Percentiles rank a stretch among this genome's conserved stretches.
These are phyloP conservation scores for Barbarea vulgaris DNA, from an alignment of 345 rosid species.

Conservation along the genomic window DNA sequence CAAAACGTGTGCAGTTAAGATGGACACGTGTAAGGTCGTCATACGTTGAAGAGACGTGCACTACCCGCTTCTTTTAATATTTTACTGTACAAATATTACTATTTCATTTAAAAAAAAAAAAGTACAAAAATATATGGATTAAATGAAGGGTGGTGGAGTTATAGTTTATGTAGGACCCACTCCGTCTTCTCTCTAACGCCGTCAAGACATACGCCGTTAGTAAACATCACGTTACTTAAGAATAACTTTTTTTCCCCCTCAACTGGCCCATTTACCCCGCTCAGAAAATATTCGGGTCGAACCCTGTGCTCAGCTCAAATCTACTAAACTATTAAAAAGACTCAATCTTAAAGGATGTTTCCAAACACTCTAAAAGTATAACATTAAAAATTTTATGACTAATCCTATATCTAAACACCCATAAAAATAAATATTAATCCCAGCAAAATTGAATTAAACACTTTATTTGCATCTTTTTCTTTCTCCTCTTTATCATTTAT, in stretches of 20 bases:
- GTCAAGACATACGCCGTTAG: neutral
- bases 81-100: neutral
- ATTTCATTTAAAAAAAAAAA: neutral
- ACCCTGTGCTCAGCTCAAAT: too few species aligned
- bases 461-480: too few species aligned
- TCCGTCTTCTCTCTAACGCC: neutral
- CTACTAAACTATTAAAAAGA: too few species aligned
- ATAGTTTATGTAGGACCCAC: conserved; percentile 17
- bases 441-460: too few species aligned
- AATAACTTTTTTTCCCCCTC: too few species aligned
- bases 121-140: conserved; percentile 20
- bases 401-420: too few species aligned
- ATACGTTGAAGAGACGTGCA: conserved; percentile 28
- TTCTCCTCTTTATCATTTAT: too few species aligned
- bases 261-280: neutral
- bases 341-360: too few species aligned
- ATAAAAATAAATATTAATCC: too few species aligned
- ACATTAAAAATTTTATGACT: too few species aligned
- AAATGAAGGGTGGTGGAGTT: conserved; percentile 7
- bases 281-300: too few species aligned
- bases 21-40: conserved; percentile 2
- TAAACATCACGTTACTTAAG: neutral
- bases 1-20: neutral
- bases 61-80: conserved; percentile 22
- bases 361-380: too few species aligned